Percentiles rank a stretch among this genome's conserved stretches.
Evolutionary conservation across 2,329 filamentous ascomycete species (phyloP).

Genomic region (Rhytidhysteron rufulum): DNA sequence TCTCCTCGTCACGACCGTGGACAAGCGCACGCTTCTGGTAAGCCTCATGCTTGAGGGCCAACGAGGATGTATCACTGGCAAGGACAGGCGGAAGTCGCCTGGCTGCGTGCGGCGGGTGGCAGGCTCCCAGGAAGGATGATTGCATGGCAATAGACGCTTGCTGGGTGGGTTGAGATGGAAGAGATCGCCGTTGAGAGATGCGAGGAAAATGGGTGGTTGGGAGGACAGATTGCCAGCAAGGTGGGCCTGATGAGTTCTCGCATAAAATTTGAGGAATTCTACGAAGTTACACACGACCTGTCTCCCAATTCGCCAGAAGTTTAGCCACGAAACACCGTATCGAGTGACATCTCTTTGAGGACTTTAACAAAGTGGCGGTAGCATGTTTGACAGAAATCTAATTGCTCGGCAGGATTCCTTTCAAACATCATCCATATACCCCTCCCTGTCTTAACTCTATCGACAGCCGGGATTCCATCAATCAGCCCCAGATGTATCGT

Average conservation of each 20-base stretch:
- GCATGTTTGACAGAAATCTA: slow-evolving; percentile 8
- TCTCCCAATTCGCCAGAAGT: slow-evolving; percentile 17
- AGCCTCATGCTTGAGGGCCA: background rate
- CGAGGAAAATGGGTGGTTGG: slow-evolving; percentile 22
- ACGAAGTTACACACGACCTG: slow-evolving; percentile 29
- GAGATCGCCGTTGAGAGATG: slow-evolving; percentile 20
- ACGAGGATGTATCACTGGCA: background rate
- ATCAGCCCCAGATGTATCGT: slow-evolving; percentile 13
- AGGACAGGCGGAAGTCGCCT: slow-evolving; percentile 8
- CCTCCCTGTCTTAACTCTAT: slow-evolving; percentile 19
- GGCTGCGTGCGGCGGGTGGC: slow-evolving; percentile 13
- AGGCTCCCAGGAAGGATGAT: slow-evolving; percentile 5
- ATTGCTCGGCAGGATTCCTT: slow-evolving; percentile 12
- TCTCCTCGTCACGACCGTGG: slow-evolving; percentile 6
- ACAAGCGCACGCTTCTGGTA: slow-evolving; percentile 1
- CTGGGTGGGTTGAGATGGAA: slow-evolving; percentile 16
- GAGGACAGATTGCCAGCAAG: slow-evolving; percentile 18
- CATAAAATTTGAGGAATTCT: slow-evolving; percentile 23
- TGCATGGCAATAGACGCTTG: slow-evolving; percentile 7
- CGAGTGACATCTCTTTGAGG: slow-evolving; percentile 5
- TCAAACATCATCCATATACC: slow-evolving; percentile 25
- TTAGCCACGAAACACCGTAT: slow-evolving; percentile 20
- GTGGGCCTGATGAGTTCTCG: slow-evolving; percentile 8
- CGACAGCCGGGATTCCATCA: slow-evolving; percentile 17
- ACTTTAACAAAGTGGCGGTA: slow-evolving; percentile 1